Base-by-base conservation (phyloP, 176 grass and related monocot species). In the Bolboschoenus planiculmis region DNA sequence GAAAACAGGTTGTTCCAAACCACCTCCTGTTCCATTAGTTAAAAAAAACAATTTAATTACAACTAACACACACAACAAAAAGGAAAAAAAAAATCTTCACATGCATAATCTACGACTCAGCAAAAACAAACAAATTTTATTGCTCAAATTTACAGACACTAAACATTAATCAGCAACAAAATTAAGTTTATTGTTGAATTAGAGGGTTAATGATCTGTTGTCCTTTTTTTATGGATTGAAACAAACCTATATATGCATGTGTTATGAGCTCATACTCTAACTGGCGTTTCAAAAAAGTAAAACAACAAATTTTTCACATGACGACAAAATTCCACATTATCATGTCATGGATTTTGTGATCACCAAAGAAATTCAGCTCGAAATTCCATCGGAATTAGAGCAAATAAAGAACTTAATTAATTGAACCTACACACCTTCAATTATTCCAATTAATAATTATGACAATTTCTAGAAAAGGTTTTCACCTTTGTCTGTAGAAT, bases 401-500 rank as follows among this genome's bases (percentile, higher is more conserved):
- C 35, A 61, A 72, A 68, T 44, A 27, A 10, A 81, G 30, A 82
- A 56, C 16, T 81, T 3, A n/a, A n/a, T n/a, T n/a, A n/a, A n/a
- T n/a, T n/a, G 47, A 53, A 46, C 30, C 43, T 51, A 71, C 4
- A 83, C 5, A 10, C 14, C 18, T 47, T n/a, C n/a, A 11, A 47
- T 11, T 11, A 0, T 11, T 21, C 46, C 4, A 79, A 57, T 77
- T 78, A 86, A 54, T 15, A 64, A 46, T 81, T 26, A 72, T 11
- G 26, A 76, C 54, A 85, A 65, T 57, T 85, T 13, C n/a, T 48
- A 68, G 48, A 50, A 66, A 33, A 92, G 88, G 5, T 0, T 26
- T 34, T 56, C 60, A 92, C 85, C 90, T 85, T 87, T 18, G 14
- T 44, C 30, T 44, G 83, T 59, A 40, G 65, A 60, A 60, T 36